Evolutionary conservation across 2,329 filamentous ascomycete species (phyloP), one percentile per base, ranked within the genome.

Genomic region (Elsinoe necatrix): DNA sequence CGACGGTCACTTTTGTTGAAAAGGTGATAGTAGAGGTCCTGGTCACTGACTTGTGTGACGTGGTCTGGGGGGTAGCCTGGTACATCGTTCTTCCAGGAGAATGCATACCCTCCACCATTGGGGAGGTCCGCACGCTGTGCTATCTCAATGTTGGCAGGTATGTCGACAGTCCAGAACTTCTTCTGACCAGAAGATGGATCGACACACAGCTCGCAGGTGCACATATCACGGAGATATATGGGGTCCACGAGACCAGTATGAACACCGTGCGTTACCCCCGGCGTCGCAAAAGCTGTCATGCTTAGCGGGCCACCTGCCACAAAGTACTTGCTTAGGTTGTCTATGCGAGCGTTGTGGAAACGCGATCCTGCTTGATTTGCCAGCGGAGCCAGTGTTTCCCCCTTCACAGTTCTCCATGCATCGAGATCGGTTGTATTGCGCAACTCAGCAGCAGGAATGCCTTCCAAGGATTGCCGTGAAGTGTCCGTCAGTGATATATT

Each of bases 21-120:
- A 6, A 55, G 54, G 54, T 54, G 52, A 34, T 58, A 54, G 48
- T 61, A 31, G 7, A 69, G 45, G 9, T 62, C 61, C 1, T 59
- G 27, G 1, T 54, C 16, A 16, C 60, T 39, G 54, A 72, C 69
- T 3, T 52, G 59, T 21, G 75, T 77, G 45, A 68, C 66, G 51
- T 78, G 74, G 0, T 73, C 68, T 1, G 66, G 57, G 3, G 64
- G 64, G 50, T 74, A 75, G 1, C 71, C 73, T 1, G 69, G 67
- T 23, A 80, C 72, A 61, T 85, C 82, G 47, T 78, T 77, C 1
- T 69, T 64, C 83, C 88, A 93, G n/a, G 72, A 66, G 6, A 92
- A 69, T 5, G 52, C 27, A 7, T 63, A 23, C 21, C 48, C 54
- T 5, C 61, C 47, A 1, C 35, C 63, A 16, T 42, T 29, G 14